Evolutionary conservation across 805 yeast species (phyloP).

Genomic region (Saccharomycopsis sp.): DNA sequence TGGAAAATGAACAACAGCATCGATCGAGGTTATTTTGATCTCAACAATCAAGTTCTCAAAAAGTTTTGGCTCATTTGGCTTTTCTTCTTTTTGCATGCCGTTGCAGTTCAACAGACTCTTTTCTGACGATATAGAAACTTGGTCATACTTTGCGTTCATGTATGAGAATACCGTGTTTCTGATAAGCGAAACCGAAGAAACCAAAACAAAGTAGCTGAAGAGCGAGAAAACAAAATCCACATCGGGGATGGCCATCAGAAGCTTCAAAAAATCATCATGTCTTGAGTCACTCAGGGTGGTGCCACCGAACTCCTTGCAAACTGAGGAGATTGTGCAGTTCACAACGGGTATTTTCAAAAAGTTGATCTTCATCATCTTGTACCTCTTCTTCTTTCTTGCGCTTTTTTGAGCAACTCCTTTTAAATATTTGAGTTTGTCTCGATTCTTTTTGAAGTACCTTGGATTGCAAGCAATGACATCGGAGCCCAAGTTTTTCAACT

Average conservation of each 20-base stretch:
- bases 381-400: constrained; percentile 16
- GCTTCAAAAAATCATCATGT: neutral
- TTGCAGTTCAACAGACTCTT: neutral
- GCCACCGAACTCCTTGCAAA: no score
- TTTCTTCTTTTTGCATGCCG: constrained; percentile 19
- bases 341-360: constrained; percentile 28
- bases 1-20: constrained; percentile 32
- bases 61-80: constrained; percentile 23
- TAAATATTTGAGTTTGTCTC: constrained; percentile 23
- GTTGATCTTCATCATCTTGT: constrained; percentile 25
- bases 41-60: constrained; percentile 23
- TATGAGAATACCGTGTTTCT: constrained; percentile 31
- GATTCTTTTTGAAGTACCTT: constrained; percentile 22
- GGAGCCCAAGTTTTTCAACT: constrained; percentile 16
- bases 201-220: constrained; percentile 36
- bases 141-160: no score
- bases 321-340: constrained; percentile 25
- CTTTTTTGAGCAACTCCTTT: constrained; percentile 27
- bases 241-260: constrained; percentile 23
- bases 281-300: no score
- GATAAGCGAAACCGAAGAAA: constrained; percentile 38
- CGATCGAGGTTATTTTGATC: constrained; percentile 23
- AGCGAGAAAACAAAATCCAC: constrained; percentile 31
- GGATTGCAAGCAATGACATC: constrained; percentile 26
- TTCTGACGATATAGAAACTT: constrained; percentile 3